A percentile compares a stretch with the other conserved stretches of the same genome.
Conservation (phyloP, 1,284 basidiomycete genomes). For the Moesziomyces sp. region DNA sequence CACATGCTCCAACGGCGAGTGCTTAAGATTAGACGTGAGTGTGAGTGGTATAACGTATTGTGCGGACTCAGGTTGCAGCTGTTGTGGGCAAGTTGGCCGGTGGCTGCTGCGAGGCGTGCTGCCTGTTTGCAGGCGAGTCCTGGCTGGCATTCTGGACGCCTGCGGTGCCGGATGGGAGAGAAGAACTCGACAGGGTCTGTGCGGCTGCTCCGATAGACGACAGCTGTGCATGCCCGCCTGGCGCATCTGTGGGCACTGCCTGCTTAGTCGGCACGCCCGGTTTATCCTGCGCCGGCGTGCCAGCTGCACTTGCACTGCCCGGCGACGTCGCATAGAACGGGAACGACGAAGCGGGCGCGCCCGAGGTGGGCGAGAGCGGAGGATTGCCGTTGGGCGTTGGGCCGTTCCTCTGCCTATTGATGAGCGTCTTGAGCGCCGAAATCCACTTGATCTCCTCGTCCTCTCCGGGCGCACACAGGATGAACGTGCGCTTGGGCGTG, state of each 20-base stretch:
- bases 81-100: no score
- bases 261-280: not conserved
- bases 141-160: no score
- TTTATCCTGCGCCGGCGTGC: not conserved
- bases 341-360: slow-evolving; percentile 11
- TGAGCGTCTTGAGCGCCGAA: slow-evolving; percentile 88
- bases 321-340: slow-evolving; percentile 20
- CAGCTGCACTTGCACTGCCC: not conserved
- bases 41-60: no score
- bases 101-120: no score
- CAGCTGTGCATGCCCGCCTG: slow-evolving; percentile 8
- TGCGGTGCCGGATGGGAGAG: no score
- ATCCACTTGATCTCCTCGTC: slow-evolving; percentile 99
- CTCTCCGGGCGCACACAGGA: slow-evolving; percentile 93
- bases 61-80: no score
- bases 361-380: slow-evolving; percentile 30
- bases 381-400: slow-evolving; percentile 25
- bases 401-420: slow-evolving; percentile 70
- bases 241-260: not conserved
- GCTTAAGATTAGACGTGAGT: no score
- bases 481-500: slow-evolving; percentile 87
- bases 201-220: slow-evolving; percentile 40
- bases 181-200: slow-evolving; percentile 21
- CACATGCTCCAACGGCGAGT: no score
- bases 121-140: no score